Evolutionary conservation across 1,139 yeast species (phyloP), one percentile per base, ranked within the genome.

Genomic region (Magnusiomyces fungicola): DNA sequence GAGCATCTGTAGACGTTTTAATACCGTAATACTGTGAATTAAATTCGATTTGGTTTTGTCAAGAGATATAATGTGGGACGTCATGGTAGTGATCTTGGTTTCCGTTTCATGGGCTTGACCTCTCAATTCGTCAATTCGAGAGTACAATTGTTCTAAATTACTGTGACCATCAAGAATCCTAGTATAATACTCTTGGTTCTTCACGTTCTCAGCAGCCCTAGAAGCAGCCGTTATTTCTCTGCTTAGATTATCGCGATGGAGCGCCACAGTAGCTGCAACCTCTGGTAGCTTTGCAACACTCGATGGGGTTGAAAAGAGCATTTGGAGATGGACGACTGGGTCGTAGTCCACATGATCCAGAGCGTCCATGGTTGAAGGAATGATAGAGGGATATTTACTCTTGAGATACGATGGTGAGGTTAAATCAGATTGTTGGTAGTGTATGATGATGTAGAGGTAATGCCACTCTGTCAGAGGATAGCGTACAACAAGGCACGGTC

Each of bases 1-100:
- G 49, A 92, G 72, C 85, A 90, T 90, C 61, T 89, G 96, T 34
- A 94, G 73, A 53, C 96, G 75, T 60, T 92, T 86, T 54, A 92
- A 73, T 33, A 90, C 80, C 1, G 95, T 88, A 85, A 92, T 86
- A 14, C 94, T 80, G 33, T 79, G 72, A 2, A 88, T 90, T 48
- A 92, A 70, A 63, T 92, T 92, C 62, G 79, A 79, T 69, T 92
- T 94, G 43, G 89, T 81, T 48, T 77, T 78, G 65, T 92, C 98
- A 52, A 92, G 72, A 34, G 75, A 71, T 58, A 87, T 85, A 52
- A 94, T 89, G 45, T 83, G 84, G 4, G 78, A 72, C 0, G 97
- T 90, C 77, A 88, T 83, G 12, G 65, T 67, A 9, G 81, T 72
- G 49, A 90, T 88, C 2, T 81, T 75, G 5, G 67, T 59, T 53